Conservation (phyloP, 495 filamentous ascomycete genomes). For the Penicillium soppii region DNA sequence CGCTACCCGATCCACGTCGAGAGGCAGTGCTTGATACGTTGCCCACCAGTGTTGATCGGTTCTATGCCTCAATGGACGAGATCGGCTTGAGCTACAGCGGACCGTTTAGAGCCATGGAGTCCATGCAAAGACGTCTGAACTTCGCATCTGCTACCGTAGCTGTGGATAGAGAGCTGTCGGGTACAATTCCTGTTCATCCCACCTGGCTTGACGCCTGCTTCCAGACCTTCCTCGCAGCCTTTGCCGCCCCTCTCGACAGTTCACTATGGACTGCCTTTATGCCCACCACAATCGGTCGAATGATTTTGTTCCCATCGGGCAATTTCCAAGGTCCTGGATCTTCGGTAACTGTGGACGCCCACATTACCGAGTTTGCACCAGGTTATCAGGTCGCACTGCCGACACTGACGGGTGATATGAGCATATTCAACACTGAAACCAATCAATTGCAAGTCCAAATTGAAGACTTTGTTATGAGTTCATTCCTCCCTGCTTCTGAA, state of each 20-base stretch:
- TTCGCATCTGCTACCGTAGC: constrained; percentile 9
- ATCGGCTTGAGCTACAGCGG: constrained; percentile 24
- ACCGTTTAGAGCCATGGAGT: constrained; percentile 13
- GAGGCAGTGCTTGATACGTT: no score
- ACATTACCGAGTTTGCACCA: not conserved
- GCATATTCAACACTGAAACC: constrained; percentile 2
- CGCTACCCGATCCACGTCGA: no score
- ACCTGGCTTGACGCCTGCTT: constrained; percentile 50
- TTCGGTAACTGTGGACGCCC: not conserved
- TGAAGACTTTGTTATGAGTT: constrained; percentile 5
- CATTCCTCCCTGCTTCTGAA: not conserved
- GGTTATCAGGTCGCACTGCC: not conserved
- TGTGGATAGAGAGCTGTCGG: not conserved
- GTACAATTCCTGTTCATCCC: constrained; percentile 35
- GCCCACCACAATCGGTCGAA: constrained; percentile 11
- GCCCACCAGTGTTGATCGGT: constrained; percentile 17
- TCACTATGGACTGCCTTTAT: constrained; percentile 13
- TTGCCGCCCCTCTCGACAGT: constrained; percentile 44
- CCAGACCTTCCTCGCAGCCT: constrained; percentile 44
- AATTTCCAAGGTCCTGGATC: not conserved
- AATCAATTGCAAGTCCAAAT: not conserved
- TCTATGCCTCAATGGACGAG: constrained; percentile 18
- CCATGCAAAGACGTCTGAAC: constrained; percentile 7
- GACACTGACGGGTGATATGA: constrained; percentile 1
- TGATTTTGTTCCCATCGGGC: constrained; percentile 19